Evolutionary conservation across 441 rosid species (phyloP), one percentile per base, ranked within the genome.

Genomic region (Isatis lusitanica): DNA sequence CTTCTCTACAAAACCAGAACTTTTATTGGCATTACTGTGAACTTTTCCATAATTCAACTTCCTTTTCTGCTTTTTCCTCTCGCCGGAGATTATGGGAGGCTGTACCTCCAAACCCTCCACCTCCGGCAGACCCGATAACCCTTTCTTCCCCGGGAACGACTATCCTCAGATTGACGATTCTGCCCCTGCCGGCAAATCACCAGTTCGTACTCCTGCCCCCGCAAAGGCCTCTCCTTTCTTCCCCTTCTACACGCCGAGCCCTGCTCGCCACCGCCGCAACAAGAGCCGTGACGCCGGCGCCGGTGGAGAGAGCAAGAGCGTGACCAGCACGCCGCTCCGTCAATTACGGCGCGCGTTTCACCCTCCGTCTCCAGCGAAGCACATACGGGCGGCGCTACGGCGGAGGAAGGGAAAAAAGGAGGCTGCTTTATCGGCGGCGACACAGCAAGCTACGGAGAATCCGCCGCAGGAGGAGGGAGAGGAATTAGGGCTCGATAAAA

Each of bases 311-410:
- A 50, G 71, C 1, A 70, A 60, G 40, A 70, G 84, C 44, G 77
- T 59, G 9, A 76, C 76, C 1, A 74, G 79, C 30, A 88, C 97
- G 10, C 97, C 98, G 5, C 78, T 80, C 46, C 79, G 89, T 50
- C 59, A 84, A 31, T 82, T 92, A 53, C 82, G 79, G 70, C 81
- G 81, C 15, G 85, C 91, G 5, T 88, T 93, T 66, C 87, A 91
- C 4, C 98, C 98, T 5, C 98, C 92, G 1, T 94, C 98, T 28
- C 97, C 98, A 3, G 99, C 99, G 62, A 94, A 90, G 83, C 99
- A 94, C 80, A 92, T 94, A 38, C 76, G 82, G 18, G 91, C 96
- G 4, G 89, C 90, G 36, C 73, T 94, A 73, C 75, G 84, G 57
- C 75, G 81, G 66, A 77, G 85, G 70, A 81, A 63, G 39, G 68